Evolutionary conservation across 2,329 filamentous ascomycete species (phyloP).

Genomic region (Pseudopyrenochaeta lycopersici): DNA sequence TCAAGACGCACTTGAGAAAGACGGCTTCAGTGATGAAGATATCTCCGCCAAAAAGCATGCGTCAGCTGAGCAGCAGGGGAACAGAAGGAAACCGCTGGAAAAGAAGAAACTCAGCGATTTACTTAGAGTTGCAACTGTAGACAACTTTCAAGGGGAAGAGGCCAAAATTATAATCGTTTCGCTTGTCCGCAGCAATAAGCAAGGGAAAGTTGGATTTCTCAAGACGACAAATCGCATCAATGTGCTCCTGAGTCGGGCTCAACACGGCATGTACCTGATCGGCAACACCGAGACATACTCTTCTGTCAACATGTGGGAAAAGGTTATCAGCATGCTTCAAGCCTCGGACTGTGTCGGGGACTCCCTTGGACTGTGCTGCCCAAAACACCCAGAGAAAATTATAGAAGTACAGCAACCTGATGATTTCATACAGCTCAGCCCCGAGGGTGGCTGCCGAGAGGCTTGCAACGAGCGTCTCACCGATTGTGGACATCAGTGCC

Average conservation of each 20-base stretch:
- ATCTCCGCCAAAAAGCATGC: not conserved
- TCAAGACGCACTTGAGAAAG: slow-evolving; percentile 58
- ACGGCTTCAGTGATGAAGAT: slow-evolving; percentile 25
- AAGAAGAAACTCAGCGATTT: slow-evolving; percentile 33
- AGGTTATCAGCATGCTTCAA: slow-evolving; percentile 64
- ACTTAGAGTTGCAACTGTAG: slow-evolving; percentile 67
- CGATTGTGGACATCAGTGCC: slow-evolving; percentile 42
- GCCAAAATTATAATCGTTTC: slow-evolving; percentile 75
- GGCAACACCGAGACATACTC: slow-evolving; percentile 69
- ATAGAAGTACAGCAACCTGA: slow-evolving; percentile 37
- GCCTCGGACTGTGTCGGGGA: slow-evolving; percentile 22
- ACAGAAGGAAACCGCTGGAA: slow-evolving; percentile 24
- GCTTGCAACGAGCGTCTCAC: slow-evolving; percentile 29
- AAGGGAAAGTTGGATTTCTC: slow-evolving; percentile 70
- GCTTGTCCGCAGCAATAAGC: slow-evolving; percentile 73
- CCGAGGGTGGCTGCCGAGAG: slow-evolving; percentile 43
- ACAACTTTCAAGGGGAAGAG: slow-evolving; percentile 83
- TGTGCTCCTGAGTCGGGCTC: slow-evolving; percentile 71
- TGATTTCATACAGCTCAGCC: slow-evolving; percentile 37
- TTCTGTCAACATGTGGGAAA: slow-evolving; percentile 69
- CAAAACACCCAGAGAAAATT: slow-evolving; percentile 33
- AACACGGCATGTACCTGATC: slow-evolving; percentile 76
- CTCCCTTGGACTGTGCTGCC: slow-evolving; percentile 34
- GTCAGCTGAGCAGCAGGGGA: not conserved
- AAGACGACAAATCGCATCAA: slow-evolving; percentile 73